These are phyloP conservation scores for Cymbidium sinense DNA, from an alignment of 106 monocot species.

Conservation along the genomic window DNA sequence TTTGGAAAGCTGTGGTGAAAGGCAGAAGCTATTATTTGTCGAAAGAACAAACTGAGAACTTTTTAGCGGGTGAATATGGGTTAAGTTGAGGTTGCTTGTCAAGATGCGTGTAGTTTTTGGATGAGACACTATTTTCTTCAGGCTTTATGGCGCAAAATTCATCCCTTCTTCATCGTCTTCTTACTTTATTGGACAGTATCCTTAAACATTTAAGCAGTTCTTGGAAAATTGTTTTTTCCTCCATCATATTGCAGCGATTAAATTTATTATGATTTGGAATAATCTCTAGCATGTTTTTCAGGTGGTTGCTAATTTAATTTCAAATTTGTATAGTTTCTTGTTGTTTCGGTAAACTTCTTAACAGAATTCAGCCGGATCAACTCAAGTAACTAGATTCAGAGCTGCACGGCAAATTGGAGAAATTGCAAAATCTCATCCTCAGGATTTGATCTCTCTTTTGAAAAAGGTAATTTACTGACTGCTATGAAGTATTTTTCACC, in stretches of 20 bases:
- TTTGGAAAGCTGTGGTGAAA: constrained; percentile 9
- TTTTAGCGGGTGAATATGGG: constrained; percentile 3
- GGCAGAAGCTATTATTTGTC: not conserved
- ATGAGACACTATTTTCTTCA: constrained; percentile 33
- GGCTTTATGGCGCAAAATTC: constrained; percentile 85
- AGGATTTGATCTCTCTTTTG: constrained; percentile 63
- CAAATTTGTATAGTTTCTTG: not conserved
- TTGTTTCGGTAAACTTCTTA: constrained; percentile 13
- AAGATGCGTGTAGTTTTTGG: constrained; percentile 23
- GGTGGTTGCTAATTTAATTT: not conserved
- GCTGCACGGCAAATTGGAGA: constrained; percentile 97
- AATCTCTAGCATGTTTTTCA: constrained; percentile 8
- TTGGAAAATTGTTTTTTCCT: not conserved
- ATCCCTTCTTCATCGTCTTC: constrained; percentile 89
- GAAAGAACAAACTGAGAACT: constrained; percentile 1
- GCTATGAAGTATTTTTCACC: not conserved
- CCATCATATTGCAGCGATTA: not conserved
- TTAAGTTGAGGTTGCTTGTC: constrained; percentile 5
- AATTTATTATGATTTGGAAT: constrained; percentile 20
- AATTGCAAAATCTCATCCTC: constrained; percentile 90
- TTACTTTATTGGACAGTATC: constrained; percentile 97
- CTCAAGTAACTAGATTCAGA: constrained; percentile 83
- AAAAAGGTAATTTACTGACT: constrained; percentile 51
- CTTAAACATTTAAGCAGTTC: constrained; percentile 19
- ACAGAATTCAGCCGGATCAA: constrained; percentile 79